Evolutionary conservation across 208 protist species (phyloP), one percentile per base, ranked within the genome.

Genomic region (Trypanosoma vivax): DNA sequence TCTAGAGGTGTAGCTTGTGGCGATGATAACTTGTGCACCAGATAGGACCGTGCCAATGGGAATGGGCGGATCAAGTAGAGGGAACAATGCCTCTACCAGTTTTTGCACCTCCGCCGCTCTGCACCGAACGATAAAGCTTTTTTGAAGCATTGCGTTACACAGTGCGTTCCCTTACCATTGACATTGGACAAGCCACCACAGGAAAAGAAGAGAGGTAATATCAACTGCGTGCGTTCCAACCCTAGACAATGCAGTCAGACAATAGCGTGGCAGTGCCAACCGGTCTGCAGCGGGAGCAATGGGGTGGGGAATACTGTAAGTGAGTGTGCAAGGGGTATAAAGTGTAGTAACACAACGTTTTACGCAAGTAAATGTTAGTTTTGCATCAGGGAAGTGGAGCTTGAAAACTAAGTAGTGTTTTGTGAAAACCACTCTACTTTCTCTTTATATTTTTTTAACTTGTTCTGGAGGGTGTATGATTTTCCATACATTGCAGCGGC

Each of bases 11-110:
- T 74, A 54, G 7, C 60, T 42, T 19, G 61, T 74, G 14, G 49
- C 47, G 11, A 51, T 33, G 50, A 69, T 62, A 19, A 74, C 14
- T 33, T 62, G 54, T n/a, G 54, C 49, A 9, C 31, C 67, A 23
- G 45, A 66, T 21, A 75, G 62, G 16, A 53, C 27, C 4, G 65
- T 71, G 3, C 76, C 66, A 1, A 57, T 59, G 13, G 74, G 43
- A 6, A 91, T 4, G 2, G 79, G 70, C 2, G 78, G 70, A 31
- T 67, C 51, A 23, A 67, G 52, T 5, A 53, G 34, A n/a, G 60
- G 62, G 7, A 67, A 35, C 34, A 75, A 46, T 34, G 18, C 24
- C 5, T 50, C 56, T 3, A 75, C 42, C 48, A 73, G 37, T 37
- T 63, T 66, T 23, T 54, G 33, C 24, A 73, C 48, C 45, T 57